phyloP scores from a whole-genome alignment of 106 monocot species.

The Vanilla planifolia region DNA sequence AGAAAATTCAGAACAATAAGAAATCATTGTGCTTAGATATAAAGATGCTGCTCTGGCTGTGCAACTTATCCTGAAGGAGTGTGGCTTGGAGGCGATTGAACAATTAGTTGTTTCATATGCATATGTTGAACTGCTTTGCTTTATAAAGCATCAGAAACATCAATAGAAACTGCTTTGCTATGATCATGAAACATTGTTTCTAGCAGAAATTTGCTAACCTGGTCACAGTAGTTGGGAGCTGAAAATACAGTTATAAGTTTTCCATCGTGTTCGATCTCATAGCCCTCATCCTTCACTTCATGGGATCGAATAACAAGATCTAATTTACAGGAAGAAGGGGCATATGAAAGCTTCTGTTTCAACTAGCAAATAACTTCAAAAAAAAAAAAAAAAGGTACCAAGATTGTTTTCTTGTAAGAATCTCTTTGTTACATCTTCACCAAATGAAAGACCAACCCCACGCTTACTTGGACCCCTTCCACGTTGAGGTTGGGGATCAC shows the following conservation, averaged over 20 bases:
- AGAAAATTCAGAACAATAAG: background rate
- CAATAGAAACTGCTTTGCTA: too few relatives aligned
- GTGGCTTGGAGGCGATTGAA: too few relatives aligned
- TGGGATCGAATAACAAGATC: conserved; percentile 94
- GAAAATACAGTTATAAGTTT: conserved; percentile 98
- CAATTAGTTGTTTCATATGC: too few relatives aligned
- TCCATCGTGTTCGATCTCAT: conserved; percentile 94
- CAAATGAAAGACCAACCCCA: conserved; percentile 96
- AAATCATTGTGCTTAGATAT: background rate
- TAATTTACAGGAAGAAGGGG: conserved; percentile 18
- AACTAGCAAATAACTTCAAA: background rate
- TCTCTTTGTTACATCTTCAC: conserved; percentile 86
- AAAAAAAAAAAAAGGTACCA: conserved; percentile 30
- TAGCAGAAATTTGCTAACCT: conserved; percentile 64
- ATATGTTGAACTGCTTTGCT: too few relatives aligned
- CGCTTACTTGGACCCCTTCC: conserved; percentile 98
- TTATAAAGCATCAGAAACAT: too few relatives aligned
- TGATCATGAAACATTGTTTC: too few relatives aligned
- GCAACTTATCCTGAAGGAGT: too few relatives aligned
- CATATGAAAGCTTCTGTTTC: background rate
- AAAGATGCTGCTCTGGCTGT: background rate
- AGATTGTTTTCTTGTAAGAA: conserved; percentile 90
- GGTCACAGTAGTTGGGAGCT: conserved; percentile 95
- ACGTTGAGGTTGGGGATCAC: conserved; percentile 93
- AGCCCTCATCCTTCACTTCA: conserved; percentile 98